Evolutionary conservation across 805 yeast species (phyloP), one percentile per base, ranked within the genome.

Genomic region (Spathaspora gorwiae): DNA sequence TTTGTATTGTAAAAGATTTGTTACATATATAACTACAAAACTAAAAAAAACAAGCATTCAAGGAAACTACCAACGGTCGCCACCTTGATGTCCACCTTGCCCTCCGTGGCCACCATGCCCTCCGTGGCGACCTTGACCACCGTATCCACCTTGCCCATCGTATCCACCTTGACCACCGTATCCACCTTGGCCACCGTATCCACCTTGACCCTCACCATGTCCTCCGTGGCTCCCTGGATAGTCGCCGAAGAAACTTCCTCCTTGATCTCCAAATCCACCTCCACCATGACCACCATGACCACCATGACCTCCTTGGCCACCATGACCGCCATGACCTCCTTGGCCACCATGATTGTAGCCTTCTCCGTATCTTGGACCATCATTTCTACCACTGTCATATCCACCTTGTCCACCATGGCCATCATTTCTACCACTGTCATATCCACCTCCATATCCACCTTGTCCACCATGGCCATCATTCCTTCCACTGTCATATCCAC

Each of bases 191-290:
- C n/a, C n/a, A n/a, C n/a, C n/a, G n/a, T n/a, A n/a, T n/a, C n/a
- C n/a, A n/a, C n/a, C n/a, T n/a, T n/a, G 12, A 15, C 15, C 31
- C 7, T 9, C 31, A 7, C 31, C 31, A 9, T 27, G 9, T 27
- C 24, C 13, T 26, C 43, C 45, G n/a, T 31, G 14, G 7, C 29
- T 13, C 7, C 39, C 39, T 6, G 7, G 7, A n/a, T 27, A n/a
- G n/a, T 30, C 39, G 12, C 39, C 39, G 6, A 33, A 26, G 24
- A 30, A 26, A 9, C 48, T 40, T 12, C 51, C 44, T 7, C 50
- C 45, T 10, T 26, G 31, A 26, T 14, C 6, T 14, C 30, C n/a
- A 6, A 24, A 11, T 26, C 44, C 8, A 32, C 35, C 31, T 12
- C 39, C 29, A 2, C 24, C 38, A 24, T 36, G 29, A 24, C 13